phyloP scores from a whole-genome alignment of 495 filamentous ascomycete genomes.

The Astrocystis sublimbata region DNA sequence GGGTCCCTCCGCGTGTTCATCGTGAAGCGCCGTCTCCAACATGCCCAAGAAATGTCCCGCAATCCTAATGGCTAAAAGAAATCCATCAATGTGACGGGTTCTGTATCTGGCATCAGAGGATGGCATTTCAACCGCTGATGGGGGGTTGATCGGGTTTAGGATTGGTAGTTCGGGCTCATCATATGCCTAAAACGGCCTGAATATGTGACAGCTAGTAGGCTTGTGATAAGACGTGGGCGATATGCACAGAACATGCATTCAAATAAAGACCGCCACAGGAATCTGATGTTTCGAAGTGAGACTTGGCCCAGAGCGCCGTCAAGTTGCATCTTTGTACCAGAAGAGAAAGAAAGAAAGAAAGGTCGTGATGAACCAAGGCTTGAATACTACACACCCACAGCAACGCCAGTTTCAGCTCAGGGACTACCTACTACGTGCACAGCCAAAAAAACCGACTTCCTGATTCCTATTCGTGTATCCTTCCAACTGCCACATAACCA shows the following conservation, averaged over 20 bases:
- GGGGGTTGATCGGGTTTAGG: conserved; percentile 3
- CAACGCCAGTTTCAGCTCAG: conserved; percentile 13
- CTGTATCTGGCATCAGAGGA: neutral
- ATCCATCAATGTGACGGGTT: conserved; percentile 7
- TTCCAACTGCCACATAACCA: conserved; percentile 6
- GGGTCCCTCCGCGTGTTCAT: neutral
- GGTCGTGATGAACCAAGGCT: neutral
- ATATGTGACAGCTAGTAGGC: neutral
- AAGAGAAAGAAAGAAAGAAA: neutral
- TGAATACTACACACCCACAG: conserved; percentile 4
- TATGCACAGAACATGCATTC: conserved; percentile 12
- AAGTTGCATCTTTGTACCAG: neutral
- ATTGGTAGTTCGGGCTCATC: conserved; percentile 1
- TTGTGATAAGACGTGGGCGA: conserved; percentile 1
- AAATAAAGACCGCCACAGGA: conserved; percentile 5
- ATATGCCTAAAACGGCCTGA: conserved; percentile 1
- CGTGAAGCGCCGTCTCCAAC: conserved; percentile 5
- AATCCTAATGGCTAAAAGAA: conserved; percentile 11
- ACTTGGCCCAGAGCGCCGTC: neutral
- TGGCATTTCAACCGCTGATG: conserved; percentile 8
- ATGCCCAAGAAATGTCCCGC: neutral
- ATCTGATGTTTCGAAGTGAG: neutral
- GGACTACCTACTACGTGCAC: conserved; percentile 12
- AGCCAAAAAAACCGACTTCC: neutral
- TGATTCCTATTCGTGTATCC: conserved; percentile 11